Evolutionary conservation across 2,329 filamentous ascomycete species (phyloP), one percentile per base, ranked within the genome.

Genomic region (Microdochium trichocladiopsis): DNA sequence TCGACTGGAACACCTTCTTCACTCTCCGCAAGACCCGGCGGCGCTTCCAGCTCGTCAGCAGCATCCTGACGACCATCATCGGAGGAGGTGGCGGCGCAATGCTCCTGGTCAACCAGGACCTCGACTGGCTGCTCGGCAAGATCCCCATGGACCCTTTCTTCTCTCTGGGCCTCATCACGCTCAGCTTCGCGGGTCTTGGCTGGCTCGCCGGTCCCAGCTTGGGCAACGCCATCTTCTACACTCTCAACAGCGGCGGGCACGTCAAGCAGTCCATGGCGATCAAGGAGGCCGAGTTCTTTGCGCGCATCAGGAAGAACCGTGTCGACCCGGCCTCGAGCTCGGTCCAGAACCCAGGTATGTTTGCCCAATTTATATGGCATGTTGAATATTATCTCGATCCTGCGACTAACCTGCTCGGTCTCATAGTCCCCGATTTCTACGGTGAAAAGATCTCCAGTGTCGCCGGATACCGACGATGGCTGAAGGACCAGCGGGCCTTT

Each of bases 381-480:
- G 23, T 22, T 11, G 21, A 2, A n/a, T 14, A 33, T 23, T 25
- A 36, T n/a, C n/a, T n/a, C n/a, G n/a, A n/a, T n/a, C n/a, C n/a
- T n/a, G n/a, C n/a, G n/a, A n/a, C n/a, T n/a, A n/a, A n/a, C n/a
- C n/a, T n/a, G n/a, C n/a, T n/a, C n/a, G n/a, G n/a, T n/a, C n/a
- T n/a, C n/a, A 2, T 51, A 79, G 89, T 96, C 1, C 92, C 93
- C 45, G 94, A 99, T 68, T 99, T 96, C 72, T 99, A 99, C 65
- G 94, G 94, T 62, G 94, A 99, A 75, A 97, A 96, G 79, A 96
- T 99, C 62, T 89, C 88, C 50, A 96, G 91, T 63, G 90, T 97
- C 22, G 79, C 85, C 51, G 92, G 90, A 48, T 99, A 97, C 70
- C 79, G 94, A 63, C 86, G 90, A 69, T 99, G 94, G 94, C 74